phyloP scores from a whole-genome alignment of 495 filamentous ascomycete genomes.

The Penicillium ucsense region DNA sequence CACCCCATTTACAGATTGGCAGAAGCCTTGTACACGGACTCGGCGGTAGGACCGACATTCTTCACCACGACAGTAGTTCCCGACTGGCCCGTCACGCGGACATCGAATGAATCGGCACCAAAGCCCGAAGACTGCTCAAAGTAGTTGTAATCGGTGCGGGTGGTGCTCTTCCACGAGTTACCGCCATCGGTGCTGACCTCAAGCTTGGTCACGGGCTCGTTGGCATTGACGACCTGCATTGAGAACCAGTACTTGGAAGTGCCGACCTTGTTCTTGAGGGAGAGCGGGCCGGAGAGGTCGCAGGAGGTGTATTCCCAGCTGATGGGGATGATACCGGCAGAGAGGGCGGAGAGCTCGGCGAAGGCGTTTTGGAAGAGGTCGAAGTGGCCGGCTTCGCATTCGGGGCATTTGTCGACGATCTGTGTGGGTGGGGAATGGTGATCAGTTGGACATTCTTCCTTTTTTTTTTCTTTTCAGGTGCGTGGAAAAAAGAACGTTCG shows the following conservation, averaged over 20 bases:
- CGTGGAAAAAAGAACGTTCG: neutral
- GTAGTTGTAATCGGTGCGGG: conserved; percentile 46
- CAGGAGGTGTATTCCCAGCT: conserved; percentile 42
- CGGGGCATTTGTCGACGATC: conserved; percentile 54
- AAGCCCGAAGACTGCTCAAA: conserved; percentile 48
- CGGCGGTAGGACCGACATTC: conserved; percentile 15
- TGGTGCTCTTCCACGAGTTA: conserved; percentile 40
- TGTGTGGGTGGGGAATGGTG: conserved; percentile 5
- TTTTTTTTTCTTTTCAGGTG: too few relatives aligned
- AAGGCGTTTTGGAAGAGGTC: conserved; percentile 53
- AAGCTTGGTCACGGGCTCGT: conserved; percentile 38
- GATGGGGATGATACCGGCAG: conserved; percentile 45
- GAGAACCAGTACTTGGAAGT: conserved; percentile 45
- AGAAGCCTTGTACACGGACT: conserved; percentile 13
- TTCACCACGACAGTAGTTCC: conserved; percentile 30
- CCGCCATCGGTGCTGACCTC: conserved; percentile 51
- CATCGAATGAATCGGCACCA: conserved; percentile 40
- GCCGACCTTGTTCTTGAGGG: conserved; percentile 48
- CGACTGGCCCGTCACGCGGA: conserved; percentile 42
- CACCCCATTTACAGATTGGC: conserved; percentile 16
- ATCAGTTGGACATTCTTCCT: too few relatives aligned
- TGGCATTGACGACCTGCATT: conserved; percentile 51
- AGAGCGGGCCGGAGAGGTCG: conserved; percentile 38
- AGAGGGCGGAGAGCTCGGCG: conserved; percentile 31
- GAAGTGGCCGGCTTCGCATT: conserved; percentile 45